A percentile compares a stretch with the other conserved stretches of the same genome.
phyloP scores from a whole-genome alignment of 164 flowering plant genomes.

The Vitis labrusca region DNA sequence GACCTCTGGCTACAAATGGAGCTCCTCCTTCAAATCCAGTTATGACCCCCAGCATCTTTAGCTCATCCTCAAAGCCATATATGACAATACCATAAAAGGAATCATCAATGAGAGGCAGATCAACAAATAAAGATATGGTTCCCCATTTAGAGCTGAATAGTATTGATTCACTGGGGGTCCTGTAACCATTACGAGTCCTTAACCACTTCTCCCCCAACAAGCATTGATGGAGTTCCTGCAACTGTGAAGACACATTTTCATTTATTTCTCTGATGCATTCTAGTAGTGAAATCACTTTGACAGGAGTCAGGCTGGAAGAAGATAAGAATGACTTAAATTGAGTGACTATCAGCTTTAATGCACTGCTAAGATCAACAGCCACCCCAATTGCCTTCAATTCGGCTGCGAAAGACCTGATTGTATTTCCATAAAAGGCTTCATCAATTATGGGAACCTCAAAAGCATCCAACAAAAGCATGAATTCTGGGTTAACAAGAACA shows the following conservation, averaged over 20 bases:
- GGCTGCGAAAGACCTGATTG: neutral
- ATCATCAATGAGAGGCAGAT: slow-evolving; percentile 21
- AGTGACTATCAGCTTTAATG: neutral
- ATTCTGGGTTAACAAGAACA: too few relatives aligned
- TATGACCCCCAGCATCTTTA: slow-evolving; percentile 27
- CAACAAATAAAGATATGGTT: slow-evolving; percentile 14
- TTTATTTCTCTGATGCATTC: slow-evolving; percentile 9
- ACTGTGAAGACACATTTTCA: neutral
- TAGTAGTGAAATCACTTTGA: slow-evolving; percentile 5
- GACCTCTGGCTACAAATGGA: slow-evolving; percentile 17
- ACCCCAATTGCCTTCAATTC: slow-evolving; percentile 11
- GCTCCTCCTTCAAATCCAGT: slow-evolving; percentile 21
- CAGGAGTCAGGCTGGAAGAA: slow-evolving; percentile 3
- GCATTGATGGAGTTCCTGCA: neutral
- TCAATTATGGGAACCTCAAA: slow-evolving; percentile 2
- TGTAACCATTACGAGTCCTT: slow-evolving; percentile 15
- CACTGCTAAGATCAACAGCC: neutral
- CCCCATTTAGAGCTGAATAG: slow-evolving; percentile 23
- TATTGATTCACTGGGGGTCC: slow-evolving; percentile 10
- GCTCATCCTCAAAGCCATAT: slow-evolving; percentile 15
- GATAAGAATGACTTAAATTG: neutral
- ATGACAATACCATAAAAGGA: slow-evolving; percentile 19
- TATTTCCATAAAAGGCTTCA: slow-evolving; percentile 4
- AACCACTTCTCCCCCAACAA: slow-evolving; percentile 14
- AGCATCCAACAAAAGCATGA: too few relatives aligned